Evolutionary conservation across 768 basidiomycete genomes (phyloP), one percentile per base, ranked within the genome.

Genomic region (Multifurca ochricompacta): DNA sequence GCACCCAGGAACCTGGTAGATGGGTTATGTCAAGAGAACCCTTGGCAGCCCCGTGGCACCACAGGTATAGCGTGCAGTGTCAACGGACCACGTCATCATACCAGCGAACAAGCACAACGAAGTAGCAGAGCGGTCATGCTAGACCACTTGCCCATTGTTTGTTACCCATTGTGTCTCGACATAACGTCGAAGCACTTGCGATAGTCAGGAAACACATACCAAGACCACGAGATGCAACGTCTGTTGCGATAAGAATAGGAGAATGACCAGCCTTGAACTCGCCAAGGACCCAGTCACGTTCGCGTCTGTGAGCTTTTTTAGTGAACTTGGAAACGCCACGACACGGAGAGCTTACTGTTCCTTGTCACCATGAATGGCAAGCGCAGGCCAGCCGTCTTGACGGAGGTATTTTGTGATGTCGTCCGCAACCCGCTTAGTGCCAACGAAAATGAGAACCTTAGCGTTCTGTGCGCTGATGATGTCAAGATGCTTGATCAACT

Each of bases 351-450:
- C 87, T 62, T 68, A 94, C 89, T 96, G 92, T 75, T 93, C 93
- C 73, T 99, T 99, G 76, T 99, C 96, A 65, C 96, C 96, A 67
- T 99, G 96, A 65, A 99, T 99, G 50, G 96, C 95, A 34, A 99
- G 76, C 13, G 96, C 96, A n/a, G 96, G 96, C 96, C 96, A 99
- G 13, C 96, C 96, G 65, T 99, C 96, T 76, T 90, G 87, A 54
- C 96, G 87, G 54, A 99, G 77, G 65, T 92, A 94, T 71, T 97
- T 98, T 18, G 96, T 99, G 64, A 99, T 87, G 60, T 99, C 96
- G 69, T 99, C 96, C 47, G 96, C 96, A 54, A 95, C 91, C 43
- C 95, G 81, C 73, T 98, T 99, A 23, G 96, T 99, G 18, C 85
- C 93, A 58, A 97, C 93, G 69, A 99, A 99, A 66, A 99, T 99